Percentiles rank a stretch among this genome's conserved stretches.
These are phyloP conservation scores for Tulasnella sp. DNA, from an alignment of 768 basidiomycete species.

Conservation along the genomic window DNA sequence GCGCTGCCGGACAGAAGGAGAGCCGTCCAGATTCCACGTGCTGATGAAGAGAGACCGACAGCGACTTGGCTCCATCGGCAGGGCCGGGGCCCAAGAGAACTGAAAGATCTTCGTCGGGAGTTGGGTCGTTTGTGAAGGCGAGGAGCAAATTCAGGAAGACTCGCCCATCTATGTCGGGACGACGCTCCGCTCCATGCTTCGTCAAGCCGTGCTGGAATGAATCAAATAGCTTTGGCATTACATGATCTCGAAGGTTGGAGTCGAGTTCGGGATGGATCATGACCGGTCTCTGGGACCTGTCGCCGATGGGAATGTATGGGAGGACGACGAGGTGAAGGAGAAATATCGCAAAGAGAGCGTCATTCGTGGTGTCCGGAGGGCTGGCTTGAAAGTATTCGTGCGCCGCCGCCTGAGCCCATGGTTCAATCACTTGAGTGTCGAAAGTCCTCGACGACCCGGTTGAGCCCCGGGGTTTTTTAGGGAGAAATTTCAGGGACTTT, in stretches of 20 bases:
- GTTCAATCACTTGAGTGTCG: neutral
- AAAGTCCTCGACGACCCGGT: neutral
- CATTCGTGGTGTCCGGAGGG: conserved; percentile 41
- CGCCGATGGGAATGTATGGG: conserved; percentile 40
- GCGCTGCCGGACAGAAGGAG: neutral
- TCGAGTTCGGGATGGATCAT: conserved; percentile 43
- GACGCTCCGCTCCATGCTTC: conserved; percentile 45
- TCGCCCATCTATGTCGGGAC: conserved; percentile 53
- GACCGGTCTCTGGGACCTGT: conserved; percentile 39
- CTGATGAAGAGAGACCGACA: neutral
- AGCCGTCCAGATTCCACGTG: neutral
- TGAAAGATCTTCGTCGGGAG: conserved; percentile 37
- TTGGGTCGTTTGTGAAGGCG: conserved; percentile 41
- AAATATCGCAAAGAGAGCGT: conserved; percentile 41
- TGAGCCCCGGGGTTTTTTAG: neutral
- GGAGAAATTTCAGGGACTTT: neutral
- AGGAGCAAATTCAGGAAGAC: conserved; percentile 52
- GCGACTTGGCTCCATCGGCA: neutral
- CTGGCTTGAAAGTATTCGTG: conserved; percentile 15
- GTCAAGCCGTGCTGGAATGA: conserved; percentile 42
- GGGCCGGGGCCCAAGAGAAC: conserved; percentile 42
- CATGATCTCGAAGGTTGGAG: conserved; percentile 44
- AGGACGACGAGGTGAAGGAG: conserved; percentile 50
- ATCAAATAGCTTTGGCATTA: conserved; percentile 51
- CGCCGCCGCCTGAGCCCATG: neutral